These are phyloP conservation scores for Tolypocladium nubicola DNA, from an alignment of 2,329 filamentous ascomycete genomes.

Conservation along the genomic window DNA sequence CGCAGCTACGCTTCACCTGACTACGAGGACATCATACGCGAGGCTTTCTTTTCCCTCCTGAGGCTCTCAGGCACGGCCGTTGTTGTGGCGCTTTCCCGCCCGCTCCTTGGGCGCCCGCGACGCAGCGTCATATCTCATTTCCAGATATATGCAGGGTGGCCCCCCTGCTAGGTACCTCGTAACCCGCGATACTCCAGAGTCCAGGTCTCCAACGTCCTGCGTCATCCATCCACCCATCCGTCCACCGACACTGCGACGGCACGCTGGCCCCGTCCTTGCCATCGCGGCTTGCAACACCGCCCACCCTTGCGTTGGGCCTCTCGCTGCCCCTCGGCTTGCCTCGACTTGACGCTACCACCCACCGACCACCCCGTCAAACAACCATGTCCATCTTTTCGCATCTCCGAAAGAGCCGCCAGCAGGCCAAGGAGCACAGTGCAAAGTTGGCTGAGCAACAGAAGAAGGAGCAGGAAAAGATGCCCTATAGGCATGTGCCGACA, in stretches of 20 bases:
- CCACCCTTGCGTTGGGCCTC: background rate
- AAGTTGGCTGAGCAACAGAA: constrained; percentile 37
- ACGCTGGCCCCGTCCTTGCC: background rate
- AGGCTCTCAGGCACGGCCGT: background rate
- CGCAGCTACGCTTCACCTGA: background rate
- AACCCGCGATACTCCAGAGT: background rate
- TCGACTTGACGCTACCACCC: background rate
- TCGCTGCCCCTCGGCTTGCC: background rate
- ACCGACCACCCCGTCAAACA: background rate
- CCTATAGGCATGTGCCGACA: constrained; percentile 50
- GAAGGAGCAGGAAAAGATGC: constrained; percentile 22
- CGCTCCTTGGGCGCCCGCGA: background rate
- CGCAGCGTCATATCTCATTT: background rate
- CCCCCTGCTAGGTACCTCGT: background rate
- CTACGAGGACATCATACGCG: background rate
- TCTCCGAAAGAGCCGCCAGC: constrained; percentile 40
- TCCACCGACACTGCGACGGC: background rate
- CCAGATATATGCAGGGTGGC: background rate
- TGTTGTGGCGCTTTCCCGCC: background rate
- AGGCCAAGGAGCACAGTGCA: constrained; percentile 42
- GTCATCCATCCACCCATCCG: background rate
- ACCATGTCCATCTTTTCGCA: constrained; percentile 48
- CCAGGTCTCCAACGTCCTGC: background rate
- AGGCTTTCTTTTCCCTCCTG: background rate
- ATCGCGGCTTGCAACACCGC: background rate